Percentiles rank a stretch among this genome's conserved stretches.
Conservation (phyloP, 225 moss, liverwort and hornwort genomes). For the Antitrichia curtipendula region DNA sequence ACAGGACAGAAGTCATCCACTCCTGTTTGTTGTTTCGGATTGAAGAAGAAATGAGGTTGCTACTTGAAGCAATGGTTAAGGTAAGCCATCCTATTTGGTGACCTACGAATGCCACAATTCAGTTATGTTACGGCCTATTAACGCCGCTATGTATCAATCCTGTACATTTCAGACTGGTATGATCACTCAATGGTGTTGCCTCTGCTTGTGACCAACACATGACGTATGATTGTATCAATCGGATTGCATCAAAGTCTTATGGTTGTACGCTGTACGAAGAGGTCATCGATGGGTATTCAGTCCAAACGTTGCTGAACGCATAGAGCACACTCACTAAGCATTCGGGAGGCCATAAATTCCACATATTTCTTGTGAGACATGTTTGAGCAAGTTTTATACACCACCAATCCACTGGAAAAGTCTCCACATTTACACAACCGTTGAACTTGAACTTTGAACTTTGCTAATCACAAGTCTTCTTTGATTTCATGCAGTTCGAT, state of each 20-base stretch:
- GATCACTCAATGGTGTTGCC: background rate
- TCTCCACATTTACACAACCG: background rate
- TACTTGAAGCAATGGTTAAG: too few relatives aligned
- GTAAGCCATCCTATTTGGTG: too few relatives aligned
- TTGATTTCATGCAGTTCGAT: background rate
- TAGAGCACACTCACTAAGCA: background rate
- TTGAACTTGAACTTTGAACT: background rate
- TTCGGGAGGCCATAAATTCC: background rate
- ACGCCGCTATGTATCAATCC: too few relatives aligned
- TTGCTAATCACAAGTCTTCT: background rate
- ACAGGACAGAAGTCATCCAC: too few relatives aligned
- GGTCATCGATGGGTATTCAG: background rate
- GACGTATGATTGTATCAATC: background rate
- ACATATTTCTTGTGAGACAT: background rate
- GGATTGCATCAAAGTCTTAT: background rate
- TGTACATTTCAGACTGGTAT: background rate
- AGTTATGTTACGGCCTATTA: too few relatives aligned
- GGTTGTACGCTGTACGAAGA: background rate
- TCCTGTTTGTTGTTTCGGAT: too few relatives aligned
- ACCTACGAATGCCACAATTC: too few relatives aligned
- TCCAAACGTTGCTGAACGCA: background rate
- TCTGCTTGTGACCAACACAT: background rate
- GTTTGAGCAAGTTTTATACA: background rate
- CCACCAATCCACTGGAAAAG: background rate
- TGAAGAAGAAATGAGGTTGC: too few relatives aligned